Evolutionary conservation across 2,329 filamentous ascomycete genomes (phyloP).

Genomic region (Aspergillus tubingensis): DNA sequence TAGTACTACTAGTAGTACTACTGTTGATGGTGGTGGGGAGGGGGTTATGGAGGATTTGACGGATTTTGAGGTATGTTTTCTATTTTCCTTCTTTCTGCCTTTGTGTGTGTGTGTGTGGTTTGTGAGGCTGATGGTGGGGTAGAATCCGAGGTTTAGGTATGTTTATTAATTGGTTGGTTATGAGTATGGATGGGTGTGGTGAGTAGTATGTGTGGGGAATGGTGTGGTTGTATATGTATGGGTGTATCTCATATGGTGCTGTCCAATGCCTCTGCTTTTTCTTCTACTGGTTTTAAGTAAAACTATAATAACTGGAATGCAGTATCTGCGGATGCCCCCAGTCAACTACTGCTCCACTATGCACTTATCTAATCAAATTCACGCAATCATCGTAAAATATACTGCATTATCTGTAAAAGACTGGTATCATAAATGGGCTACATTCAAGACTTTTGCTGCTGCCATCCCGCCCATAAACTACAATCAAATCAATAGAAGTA

Average conservation of each 20-base stretch:
- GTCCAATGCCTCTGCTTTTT: too few species aligned
- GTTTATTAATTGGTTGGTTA: background rate
- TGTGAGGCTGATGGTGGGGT: background rate
- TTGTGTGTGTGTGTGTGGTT: background rate
- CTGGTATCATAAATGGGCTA: slow-evolving; percentile 1
- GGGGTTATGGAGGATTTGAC: slow-evolving; percentile 27
- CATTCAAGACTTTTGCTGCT: background rate
- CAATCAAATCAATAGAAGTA: slow-evolving; percentile 21
- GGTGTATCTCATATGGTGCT: too few species aligned
- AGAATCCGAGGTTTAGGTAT: slow-evolving; percentile 23
- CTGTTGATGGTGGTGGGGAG: background rate
- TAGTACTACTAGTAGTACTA: background rate
- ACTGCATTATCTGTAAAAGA: too few species aligned
- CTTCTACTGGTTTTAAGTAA: too few species aligned
- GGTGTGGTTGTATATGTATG: too few species aligned
- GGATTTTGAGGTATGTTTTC: slow-evolving; percentile 30
- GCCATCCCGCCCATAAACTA: background rate
- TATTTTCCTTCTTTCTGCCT: background rate
- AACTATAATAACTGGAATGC: too few species aligned
- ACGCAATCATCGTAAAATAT: too few species aligned
- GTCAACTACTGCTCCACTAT: too few species aligned
- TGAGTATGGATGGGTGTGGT: too few species aligned
- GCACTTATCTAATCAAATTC: too few species aligned
- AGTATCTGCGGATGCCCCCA: too few species aligned
- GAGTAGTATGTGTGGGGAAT: too few species aligned